Percentiles rank a stretch among this genome's conserved stretches.
These are phyloP conservation scores for Tetracentron sinense DNA, from an alignment of 164 flowering plant species.

Conservation along the genomic window DNA sequence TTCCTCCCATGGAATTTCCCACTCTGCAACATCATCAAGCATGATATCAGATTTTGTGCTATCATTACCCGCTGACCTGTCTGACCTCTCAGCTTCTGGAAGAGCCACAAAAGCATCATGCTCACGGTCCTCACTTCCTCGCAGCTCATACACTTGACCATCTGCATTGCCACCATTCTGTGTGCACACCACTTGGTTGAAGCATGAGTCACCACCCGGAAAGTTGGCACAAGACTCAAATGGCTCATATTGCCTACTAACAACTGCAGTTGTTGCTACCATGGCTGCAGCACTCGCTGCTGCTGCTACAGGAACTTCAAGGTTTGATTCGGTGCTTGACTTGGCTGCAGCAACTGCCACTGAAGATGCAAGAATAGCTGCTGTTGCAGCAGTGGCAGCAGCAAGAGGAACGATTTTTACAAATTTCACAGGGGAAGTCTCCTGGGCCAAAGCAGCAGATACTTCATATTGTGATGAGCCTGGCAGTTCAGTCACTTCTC, in stretches of 20 bases:
- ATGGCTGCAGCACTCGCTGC: constrained; percentile 91
- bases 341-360: constrained; percentile 86
- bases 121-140: constrained; percentile 33
- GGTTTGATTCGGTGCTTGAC: constrained; percentile 42
- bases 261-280: constrained; percentile 85
- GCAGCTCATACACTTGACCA: constrained; percentile 35
- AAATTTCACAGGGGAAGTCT: constrained; percentile 28
- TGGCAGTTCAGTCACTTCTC: constrained; percentile 26
- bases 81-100: constrained; percentile 75
- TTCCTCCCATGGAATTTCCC: constrained; percentile 94
- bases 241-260: constrained; percentile 61
- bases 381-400: constrained; percentile 79
- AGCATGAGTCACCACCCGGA: constrained; percentile 18
- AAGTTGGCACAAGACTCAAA: constrained; percentile 25
- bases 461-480: constrained; percentile 33
- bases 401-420: constrained; percentile 63
- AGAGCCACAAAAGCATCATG: constrained; percentile 28
- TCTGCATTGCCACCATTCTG: constrained; percentile 43
- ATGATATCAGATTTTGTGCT: constrained; percentile 60
- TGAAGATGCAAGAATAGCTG: constrained; percentile 90
- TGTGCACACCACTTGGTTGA: constrained; percentile 20
- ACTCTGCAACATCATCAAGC: constrained; percentile 86
- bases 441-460: constrained; percentile 15
- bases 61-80: constrained; percentile 62
- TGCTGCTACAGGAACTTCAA: constrained; percentile 78